Conservation (phyloP, 352 stramenopile species). For the Globisporangium recalcitrans region DNA sequence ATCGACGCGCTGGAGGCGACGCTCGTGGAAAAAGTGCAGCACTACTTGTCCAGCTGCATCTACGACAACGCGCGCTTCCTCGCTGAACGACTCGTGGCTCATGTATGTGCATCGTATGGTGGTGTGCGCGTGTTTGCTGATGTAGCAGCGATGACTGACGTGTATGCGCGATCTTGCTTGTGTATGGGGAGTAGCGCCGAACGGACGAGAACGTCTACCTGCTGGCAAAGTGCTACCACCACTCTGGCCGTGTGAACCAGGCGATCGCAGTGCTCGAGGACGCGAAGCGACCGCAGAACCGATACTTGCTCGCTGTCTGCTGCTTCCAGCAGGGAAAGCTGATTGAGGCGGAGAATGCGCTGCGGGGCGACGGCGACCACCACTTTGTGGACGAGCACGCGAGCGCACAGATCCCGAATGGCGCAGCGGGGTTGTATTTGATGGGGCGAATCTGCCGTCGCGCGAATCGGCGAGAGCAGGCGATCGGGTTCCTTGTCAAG, state of each 20-base stretch:
- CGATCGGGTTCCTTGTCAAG: slow-evolving; percentile 88
- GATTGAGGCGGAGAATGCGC: slow-evolving; percentile 88
- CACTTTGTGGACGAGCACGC: slow-evolving; percentile 19
- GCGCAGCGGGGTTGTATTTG: slow-evolving; percentile 89
- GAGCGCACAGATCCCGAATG: slow-evolving; percentile 66
- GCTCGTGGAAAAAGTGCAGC: slow-evolving; percentile 44
- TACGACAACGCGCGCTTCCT: slow-evolving; percentile 74
- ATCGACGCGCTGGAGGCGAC: slow-evolving; percentile 38
- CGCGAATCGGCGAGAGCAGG: slow-evolving; percentile 86
- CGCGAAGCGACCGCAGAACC: slow-evolving; percentile 41
- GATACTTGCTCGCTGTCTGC: slow-evolving; percentile 62
- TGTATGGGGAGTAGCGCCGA: slow-evolving; percentile 25
- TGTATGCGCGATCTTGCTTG: slow-evolving; percentile 8
- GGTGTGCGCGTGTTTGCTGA: background rate
- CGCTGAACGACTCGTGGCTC: slow-evolving; percentile 72
- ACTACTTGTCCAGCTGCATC: slow-evolving; percentile 48
- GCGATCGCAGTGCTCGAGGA: slow-evolving; percentile 54
- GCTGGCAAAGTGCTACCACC: slow-evolving; percentile 65
- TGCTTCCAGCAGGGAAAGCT: slow-evolving; percentile 68
- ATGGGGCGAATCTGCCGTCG: slow-evolving; percentile 89
- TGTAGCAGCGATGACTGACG: background rate
- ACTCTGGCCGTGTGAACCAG: slow-evolving; percentile 40
- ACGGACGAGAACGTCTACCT: slow-evolving; percentile 51
- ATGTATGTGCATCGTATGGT: slow-evolving; percentile 34
- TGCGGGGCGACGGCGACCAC: slow-evolving; percentile 51